Base-by-base conservation (phyloP, 495 filamentous ascomycete species). In the Astrocystis sublimbata region DNA sequence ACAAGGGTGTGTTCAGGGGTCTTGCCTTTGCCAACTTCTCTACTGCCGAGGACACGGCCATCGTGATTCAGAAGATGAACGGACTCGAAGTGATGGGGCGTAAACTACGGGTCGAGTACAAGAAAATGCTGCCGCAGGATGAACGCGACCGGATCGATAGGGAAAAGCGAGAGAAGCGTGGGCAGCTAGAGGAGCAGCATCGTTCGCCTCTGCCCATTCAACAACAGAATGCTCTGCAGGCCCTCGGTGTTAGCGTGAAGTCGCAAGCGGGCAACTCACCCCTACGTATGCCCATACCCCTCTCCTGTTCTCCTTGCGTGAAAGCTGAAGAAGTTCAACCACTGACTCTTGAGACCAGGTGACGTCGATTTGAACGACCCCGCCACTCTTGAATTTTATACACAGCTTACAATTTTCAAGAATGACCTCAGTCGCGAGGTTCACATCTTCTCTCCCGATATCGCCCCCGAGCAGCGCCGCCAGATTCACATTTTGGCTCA, bases 11-110 rank as follows among this genome's bases (percentile, higher is more conserved):
- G 19, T 98, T 98, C 78, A 84, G 94, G 60, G 94, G 94, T 19
- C 81, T 98, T 50, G 94, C 94, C 9, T 98, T 98, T 74, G 94
- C 94, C 75, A 98, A 98, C 76, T 98, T 98, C 75, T 96, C 94
- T 10, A 97, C 91, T 17, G 85, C 94, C 2, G 89, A 97, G 60
- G 94, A 98, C 69, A 98, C 94, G 0, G 89, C 89, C 12, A 82
- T 85, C 28, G 94, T 98, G 35, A 98, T 98, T 67, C 87, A 94
- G 23, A 77, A 87, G 47, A 84, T 98, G 75, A 98, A 98, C 70
- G 92, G 96, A 64, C 90, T 96, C 73, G 94, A 98, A 70, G 84
- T 98, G 15, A 91, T 97, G 72, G 94, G 94, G 19, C 82, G 94
- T 43, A 97, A 97, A 75, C 78, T 98, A 68, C 83, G 94, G 38